A percentile compares a stretch with the other conserved stretches of the same genome.
Evolutionary conservation across 2,329 filamentous ascomycete species (phyloP).

Genomic region (Alternaria ethzedia): DNA sequence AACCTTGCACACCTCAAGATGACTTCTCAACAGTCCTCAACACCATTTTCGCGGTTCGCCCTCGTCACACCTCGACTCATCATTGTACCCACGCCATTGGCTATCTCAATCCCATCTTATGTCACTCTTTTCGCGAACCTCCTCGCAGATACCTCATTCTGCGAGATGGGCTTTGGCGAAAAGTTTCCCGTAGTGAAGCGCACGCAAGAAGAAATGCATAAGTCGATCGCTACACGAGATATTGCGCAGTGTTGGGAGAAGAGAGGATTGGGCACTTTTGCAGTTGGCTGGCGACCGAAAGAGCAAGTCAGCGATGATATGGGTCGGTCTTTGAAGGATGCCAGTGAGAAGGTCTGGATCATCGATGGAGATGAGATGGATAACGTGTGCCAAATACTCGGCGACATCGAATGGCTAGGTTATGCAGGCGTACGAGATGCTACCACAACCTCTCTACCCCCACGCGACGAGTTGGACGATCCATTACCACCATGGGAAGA

Average conservation of each 20-base stretch:
- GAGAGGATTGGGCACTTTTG: conserved; percentile 20
- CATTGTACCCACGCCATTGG: conserved; percentile 1
- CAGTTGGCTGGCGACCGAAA: conserved; percentile 14
- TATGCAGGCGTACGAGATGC: conserved; percentile 28
- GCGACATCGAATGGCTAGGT: conserved; percentile 16
- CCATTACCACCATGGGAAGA: conserved; percentile 21
- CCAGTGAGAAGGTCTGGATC: neutral
- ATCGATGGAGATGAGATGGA: neutral
- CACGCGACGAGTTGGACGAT: conserved; percentile 3
- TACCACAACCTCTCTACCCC: conserved; percentile 23
- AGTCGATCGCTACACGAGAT: conserved; percentile 17
- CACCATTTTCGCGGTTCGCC: neutral
- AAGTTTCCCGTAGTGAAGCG: neutral
- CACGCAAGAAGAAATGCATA: conserved; percentile 15
- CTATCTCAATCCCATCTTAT: neutral
- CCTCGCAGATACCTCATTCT: neutral
- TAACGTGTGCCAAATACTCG: neutral
- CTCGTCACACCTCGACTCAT: conserved; percentile 1
- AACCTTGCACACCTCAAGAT: neutral
- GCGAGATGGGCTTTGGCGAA: neutral
- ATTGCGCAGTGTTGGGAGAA: conserved; percentile 17
- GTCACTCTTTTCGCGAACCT: conserved; percentile 1
- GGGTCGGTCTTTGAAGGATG: neutral
- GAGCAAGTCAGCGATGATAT: neutral
- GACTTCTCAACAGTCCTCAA: neutral